phyloP scores from a whole-genome alignment of 371 early-diverging fungal genomes.

The Rhizomucor pusillus region DNA sequence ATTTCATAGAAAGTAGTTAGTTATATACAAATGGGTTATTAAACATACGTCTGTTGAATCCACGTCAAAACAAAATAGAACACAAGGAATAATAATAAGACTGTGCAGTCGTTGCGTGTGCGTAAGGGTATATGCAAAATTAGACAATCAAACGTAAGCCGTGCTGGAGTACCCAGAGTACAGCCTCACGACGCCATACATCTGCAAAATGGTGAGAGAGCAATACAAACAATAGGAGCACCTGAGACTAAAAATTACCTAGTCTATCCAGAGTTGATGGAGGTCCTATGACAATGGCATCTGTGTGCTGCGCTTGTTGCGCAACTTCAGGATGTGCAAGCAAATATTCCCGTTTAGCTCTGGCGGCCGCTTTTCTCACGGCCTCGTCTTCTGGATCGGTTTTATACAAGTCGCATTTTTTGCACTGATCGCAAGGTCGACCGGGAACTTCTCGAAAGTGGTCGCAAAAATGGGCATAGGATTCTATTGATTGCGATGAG shows the following conservation, averaged over 20 bases:
- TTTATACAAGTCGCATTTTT: slow-evolving; percentile 61
- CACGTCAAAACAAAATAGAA: too few species aligned
- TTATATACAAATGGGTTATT: too few species aligned
- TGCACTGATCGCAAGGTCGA: slow-evolving; percentile 47
- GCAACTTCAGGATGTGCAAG: slow-evolving; percentile 40
- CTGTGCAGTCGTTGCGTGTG: too few species aligned
- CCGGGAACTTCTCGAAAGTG: slow-evolving; percentile 61
- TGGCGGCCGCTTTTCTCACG: slow-evolving; percentile 40
- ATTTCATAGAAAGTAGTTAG: too few species aligned
- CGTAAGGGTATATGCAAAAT: neutral
- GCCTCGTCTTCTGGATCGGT: slow-evolving; percentile 53
- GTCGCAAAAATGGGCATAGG: slow-evolving; percentile 64
- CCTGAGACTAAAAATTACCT: slow-evolving; percentile 6
- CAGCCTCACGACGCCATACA: slow-evolving; percentile 17
- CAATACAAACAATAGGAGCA: neutral
- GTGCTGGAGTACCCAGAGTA: slow-evolving; percentile 19
- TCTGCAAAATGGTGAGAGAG: slow-evolving; percentile 9
- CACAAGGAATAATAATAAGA: slow-evolving; percentile 1
- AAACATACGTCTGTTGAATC: too few species aligned
- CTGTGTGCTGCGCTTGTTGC: slow-evolving; percentile 5
- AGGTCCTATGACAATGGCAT: slow-evolving; percentile 28
- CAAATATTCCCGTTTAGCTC: slow-evolving; percentile 51
- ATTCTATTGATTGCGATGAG: slow-evolving; percentile 27
- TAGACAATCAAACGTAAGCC: slow-evolving; percentile 17
- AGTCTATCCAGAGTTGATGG: slow-evolving; percentile 18